Base-by-base conservation (phyloP, 345 rosid genomes). In the Syzygium aromaticum region DNA sequence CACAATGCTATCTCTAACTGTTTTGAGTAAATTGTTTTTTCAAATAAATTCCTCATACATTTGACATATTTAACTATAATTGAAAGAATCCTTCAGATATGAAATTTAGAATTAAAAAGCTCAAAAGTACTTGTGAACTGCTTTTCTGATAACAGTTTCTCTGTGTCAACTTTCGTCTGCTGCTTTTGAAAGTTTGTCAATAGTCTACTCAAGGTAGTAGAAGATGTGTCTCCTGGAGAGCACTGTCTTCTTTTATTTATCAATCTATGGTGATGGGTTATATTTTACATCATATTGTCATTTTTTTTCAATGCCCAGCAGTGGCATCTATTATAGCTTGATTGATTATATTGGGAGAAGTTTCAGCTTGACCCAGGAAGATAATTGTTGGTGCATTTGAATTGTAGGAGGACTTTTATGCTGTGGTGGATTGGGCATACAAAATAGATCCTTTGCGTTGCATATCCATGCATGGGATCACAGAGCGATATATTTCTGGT, bases 371-470 rank as follows among this genome's bases (percentile, higher is more conserved):
- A 84, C 30, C 40, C 0, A 25, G 56, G 19, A 84, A 30, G 30
- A 52, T 84, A 51, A 51, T 33, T 84, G 86, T 10, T 30, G 86
- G 43, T 54, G 63, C 40, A n/a, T 43, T 84, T 54, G 64, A 84
- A 51, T 84, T 33, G 6, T 57, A 98, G 99, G 99, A 98, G 91
- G 99, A 98, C 90, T 98, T 98, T 88, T 96, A 93, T 92, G 99
- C 99, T 88, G 98, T 98, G 87, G 98, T 98, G 88, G 99, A 98
- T 91, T 98, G 99, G 99, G 99, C 99, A 73, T 98, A 98, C 92
- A 98, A 95, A 92, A 95, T 95, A 64, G 99, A 98, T 90, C 99
- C 99, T 86, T 90, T 98, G 64, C 97, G 98, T 83, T 96, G 99
- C 95, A 95, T 98, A 93, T 98, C 99, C 86, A 96, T 98, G 99